Conservation (phyloP, 2,329 filamentous ascomycete genomes). For the Chalaropsis thielavioides region DNA sequence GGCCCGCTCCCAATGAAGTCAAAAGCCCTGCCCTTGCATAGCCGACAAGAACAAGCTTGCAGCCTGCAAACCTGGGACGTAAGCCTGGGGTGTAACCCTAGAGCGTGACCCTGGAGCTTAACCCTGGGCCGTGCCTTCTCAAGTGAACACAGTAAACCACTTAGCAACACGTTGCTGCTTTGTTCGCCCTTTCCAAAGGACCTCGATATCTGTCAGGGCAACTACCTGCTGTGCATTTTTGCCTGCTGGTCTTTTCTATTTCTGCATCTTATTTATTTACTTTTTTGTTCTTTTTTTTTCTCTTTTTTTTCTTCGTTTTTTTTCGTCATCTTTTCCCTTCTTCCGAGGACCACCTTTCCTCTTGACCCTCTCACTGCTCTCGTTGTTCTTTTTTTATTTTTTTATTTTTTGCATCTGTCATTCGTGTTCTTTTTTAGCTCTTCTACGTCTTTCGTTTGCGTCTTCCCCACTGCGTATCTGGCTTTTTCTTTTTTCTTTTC, state of each 20-base stretch:
- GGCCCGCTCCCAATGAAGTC: neutral
- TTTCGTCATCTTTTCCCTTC: neutral
- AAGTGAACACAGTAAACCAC: constrained; percentile 16
- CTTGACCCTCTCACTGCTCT: neutral
- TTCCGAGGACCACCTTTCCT: neutral
- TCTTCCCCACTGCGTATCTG: constrained; percentile 1
- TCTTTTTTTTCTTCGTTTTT: neutral
- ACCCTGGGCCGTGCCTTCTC: neutral
- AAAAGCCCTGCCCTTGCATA: neutral
- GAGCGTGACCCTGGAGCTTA: neutral
- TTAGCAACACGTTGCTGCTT: constrained; percentile 5
- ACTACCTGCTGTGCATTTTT: neutral
- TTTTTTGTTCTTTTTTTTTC: neutral
- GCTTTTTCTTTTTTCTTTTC: neutral
- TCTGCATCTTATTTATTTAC: neutral
- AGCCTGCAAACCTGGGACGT: neutral
- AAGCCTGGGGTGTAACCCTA: no score
- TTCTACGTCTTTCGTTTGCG: neutral
- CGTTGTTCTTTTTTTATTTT: neutral
- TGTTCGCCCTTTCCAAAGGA: neutral
- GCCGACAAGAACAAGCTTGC: neutral
- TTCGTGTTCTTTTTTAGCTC: neutral
- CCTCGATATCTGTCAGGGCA: neutral
- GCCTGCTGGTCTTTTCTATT: no score
- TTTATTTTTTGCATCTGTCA: neutral